Evolutionary conservation across 768 basidiomycete genomes (phyloP).

Genomic region (Leccinum incarnatum): DNA sequence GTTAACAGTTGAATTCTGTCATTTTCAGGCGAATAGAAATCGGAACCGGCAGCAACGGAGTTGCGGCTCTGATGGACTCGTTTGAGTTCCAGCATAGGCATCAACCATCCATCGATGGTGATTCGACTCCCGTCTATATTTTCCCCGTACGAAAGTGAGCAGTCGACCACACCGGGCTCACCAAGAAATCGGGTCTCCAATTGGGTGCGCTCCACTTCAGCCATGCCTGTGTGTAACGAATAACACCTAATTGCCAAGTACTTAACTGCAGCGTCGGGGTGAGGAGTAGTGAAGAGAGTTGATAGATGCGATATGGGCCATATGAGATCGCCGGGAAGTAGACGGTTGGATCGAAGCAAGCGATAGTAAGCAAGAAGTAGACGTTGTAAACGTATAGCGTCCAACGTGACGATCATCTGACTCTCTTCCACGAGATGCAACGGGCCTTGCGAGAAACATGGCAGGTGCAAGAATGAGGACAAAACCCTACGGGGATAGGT

Average conservation of each 20-base stretch:
- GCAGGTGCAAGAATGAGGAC: slow-evolving; percentile 45
- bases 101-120: slow-evolving; percentile 74
- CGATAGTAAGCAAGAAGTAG: slow-evolving; percentile 81
- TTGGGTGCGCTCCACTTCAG: slow-evolving; percentile 68
- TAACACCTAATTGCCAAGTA: slow-evolving; percentile 78
- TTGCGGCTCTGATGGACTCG: slow-evolving; percentile 55
- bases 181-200: slow-evolving; percentile 65
- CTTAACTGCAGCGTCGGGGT: slow-evolving; percentile 62
- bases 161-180: slow-evolving; percentile 56
- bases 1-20: slow-evolving; percentile 37
- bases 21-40: slow-evolving; percentile 45
- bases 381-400: slow-evolving; percentile 55
- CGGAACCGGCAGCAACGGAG: slow-evolving; percentile 39
- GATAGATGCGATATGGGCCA: slow-evolving; percentile 57
- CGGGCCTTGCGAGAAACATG: slow-evolving; percentile 50
- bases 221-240: slow-evolving; percentile 72
- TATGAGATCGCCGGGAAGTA: slow-evolving; percentile 55
- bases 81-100: slow-evolving; percentile 67
- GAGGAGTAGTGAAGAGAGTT: slow-evolving; percentile 43
- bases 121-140: slow-evolving; percentile 45
- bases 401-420: slow-evolving; percentile 31
- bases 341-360: slow-evolving; percentile 69
- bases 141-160: slow-evolving; percentile 54
- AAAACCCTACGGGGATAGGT: slow-evolving; percentile 45
- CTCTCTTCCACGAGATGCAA: slow-evolving; percentile 43